These are phyloP conservation scores for Trichoderma breve DNA, from an alignment of 2,329 filamentous ascomycete species.

Conservation along the genomic window DNA sequence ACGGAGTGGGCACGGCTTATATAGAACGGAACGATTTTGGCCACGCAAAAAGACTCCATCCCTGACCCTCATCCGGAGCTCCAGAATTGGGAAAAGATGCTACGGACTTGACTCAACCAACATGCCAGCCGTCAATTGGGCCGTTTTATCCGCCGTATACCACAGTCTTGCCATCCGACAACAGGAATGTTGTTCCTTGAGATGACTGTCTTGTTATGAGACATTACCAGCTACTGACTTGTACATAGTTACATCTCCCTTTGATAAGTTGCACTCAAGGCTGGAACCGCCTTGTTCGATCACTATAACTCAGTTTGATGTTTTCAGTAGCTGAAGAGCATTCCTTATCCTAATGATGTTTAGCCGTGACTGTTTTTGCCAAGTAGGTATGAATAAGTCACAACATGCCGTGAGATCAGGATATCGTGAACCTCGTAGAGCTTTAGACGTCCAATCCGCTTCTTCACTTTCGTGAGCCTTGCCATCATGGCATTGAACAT, in stretches of 20 bases:
- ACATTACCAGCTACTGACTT: not conserved
- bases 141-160: not conserved
- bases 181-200: not conserved
- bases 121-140: not conserved
- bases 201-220: no score
- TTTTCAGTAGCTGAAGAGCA: not conserved
- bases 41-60: not conserved
- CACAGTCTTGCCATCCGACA: not conserved
- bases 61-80: not conserved
- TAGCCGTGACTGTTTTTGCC: not conserved
- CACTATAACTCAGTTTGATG: not conserved
- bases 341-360: not conserved
- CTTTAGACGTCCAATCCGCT: not conserved
- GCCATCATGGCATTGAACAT: conserved; percentile 59
- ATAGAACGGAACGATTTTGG: not conserved
- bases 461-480: no score
- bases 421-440: not conserved
- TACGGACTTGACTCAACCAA: not conserved
- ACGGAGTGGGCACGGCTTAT: not conserved
- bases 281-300: not conserved
- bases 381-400: not conserved
- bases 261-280: not conserved
- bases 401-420: not conserved
- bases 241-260: not conserved
- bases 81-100: not conserved